phyloP scores from a whole-genome alignment of 2,329 filamentous ascomycete species.

The Gnomoniopsis smithogilvyi region DNA sequence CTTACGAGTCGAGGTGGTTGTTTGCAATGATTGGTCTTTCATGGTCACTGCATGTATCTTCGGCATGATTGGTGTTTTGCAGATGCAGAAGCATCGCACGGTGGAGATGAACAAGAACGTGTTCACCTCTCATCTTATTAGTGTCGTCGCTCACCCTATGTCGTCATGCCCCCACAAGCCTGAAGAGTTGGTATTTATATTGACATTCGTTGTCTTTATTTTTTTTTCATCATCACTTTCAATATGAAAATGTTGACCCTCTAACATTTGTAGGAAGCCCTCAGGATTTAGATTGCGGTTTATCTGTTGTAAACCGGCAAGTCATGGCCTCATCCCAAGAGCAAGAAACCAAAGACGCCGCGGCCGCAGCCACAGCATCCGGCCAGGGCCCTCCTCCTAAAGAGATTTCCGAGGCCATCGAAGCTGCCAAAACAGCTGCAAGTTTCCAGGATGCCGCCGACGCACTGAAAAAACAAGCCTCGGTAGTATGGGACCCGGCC shows the following conservation, averaged over 20 bases:
- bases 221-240: not conserved
- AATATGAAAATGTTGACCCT: not conserved
- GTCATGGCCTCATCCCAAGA: slow-evolving; percentile 6
- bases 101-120: no score
- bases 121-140: no score
- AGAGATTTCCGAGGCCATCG: slow-evolving; percentile 8
- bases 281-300: not conserved
- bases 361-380: not conserved
- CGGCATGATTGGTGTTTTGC: no score
- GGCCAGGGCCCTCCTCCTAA: not conserved
- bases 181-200: not conserved
- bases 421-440: slow-evolving; percentile 13
- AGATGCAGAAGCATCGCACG: no score
- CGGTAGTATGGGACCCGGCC: slow-evolving; percentile 7
- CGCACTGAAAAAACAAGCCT: slow-evolving; percentile 14
- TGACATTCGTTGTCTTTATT: not conserved
- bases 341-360: slow-evolving; percentile 2
- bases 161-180: slow-evolving; percentile 15
- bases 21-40: no score
- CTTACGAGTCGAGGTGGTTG: no score
- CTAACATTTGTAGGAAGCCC: not conserved
- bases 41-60: no score
- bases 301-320: not conserved
- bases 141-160: not conserved
- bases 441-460: slow-evolving; percentile 17